phyloP scores from a whole-genome alignment of 1,139 yeast genomes.

The Candida sp. region DNA sequence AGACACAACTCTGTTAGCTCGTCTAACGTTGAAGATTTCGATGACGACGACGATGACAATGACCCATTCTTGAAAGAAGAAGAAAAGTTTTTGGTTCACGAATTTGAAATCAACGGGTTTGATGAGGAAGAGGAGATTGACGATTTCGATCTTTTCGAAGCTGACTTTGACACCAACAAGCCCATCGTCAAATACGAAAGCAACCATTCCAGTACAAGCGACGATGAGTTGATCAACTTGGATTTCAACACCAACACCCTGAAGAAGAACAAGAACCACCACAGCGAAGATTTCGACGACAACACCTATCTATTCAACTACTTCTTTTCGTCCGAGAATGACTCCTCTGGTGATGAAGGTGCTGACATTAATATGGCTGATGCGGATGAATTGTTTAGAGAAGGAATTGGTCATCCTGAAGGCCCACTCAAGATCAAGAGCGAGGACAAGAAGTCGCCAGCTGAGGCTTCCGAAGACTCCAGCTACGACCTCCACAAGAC shows the following conservation, averaged over 20 bases:
- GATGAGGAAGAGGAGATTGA: conserved; percentile 33
- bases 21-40: conserved; percentile 32
- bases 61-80: conserved; percentile 51
- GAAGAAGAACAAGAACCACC: conserved; percentile 15
- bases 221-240: conserved; percentile 35
- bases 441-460: not conserved
- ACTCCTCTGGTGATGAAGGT: conserved; percentile 30
- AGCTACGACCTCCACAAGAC: not conserved
- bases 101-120: conserved; percentile 52
- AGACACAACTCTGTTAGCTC: no score
- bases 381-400: conserved; percentile 18
- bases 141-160: conserved; percentile 25
- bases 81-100: conserved; percentile 50
- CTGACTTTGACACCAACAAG: conserved; percentile 20
- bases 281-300: conserved; percentile 50
- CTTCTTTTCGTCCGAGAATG: conserved; percentile 52
- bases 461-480: conserved; percentile 1
- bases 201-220: conserved; percentile 23
- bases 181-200: conserved; percentile 36
- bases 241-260: conserved; percentile 21
- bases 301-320: conserved; percentile 61
- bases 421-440: conserved; percentile 7
- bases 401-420: conserved; percentile 24
- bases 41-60: conserved; percentile 62
- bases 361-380: conserved; percentile 1